Evolutionary conservation across 371 early-diverging fungal species (phyloP).

Genomic region (Mortierella sp.): DNA sequence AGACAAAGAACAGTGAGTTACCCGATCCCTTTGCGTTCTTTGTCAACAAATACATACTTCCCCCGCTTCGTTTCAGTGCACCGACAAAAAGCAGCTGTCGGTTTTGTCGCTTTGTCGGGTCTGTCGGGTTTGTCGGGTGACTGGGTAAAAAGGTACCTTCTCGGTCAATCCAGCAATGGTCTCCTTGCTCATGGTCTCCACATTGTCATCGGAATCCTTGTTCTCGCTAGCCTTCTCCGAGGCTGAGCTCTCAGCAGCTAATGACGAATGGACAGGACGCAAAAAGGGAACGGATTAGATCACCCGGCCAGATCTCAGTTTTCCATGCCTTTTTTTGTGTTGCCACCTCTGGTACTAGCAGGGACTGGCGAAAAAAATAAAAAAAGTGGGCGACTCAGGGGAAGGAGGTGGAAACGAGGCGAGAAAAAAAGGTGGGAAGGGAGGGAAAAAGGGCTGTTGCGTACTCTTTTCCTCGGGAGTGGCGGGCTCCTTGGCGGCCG

Average conservation of each 20-base stretch:
- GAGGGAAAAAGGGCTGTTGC: background rate
- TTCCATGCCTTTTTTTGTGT: background rate
- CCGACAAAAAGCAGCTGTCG: background rate
- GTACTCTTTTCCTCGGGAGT: slow-evolving; percentile 27
- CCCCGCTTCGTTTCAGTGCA: background rate
- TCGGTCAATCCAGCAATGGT: slow-evolving; percentile 70
- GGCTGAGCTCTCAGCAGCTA: slow-evolving; percentile 31
- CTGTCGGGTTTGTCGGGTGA: background rate
- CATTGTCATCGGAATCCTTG: slow-evolving; percentile 54
- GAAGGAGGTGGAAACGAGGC: background rate
- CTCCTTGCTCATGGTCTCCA: slow-evolving; percentile 67
- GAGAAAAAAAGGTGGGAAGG: background rate
- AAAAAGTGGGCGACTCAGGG: slow-evolving; percentile 2
- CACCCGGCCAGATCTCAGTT: background rate
- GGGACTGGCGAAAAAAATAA: background rate
- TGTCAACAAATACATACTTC: background rate
- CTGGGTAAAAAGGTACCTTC: slow-evolving; percentile 55
- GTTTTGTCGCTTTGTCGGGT: background rate
- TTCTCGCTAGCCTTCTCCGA: slow-evolving; percentile 30
- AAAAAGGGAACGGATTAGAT: background rate
- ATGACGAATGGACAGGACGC: background rate
- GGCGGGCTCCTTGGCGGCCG: slow-evolving; percentile 29
- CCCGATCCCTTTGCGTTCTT: background rate
- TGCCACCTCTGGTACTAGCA: background rate
- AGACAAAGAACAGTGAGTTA: background rate